Evolutionary conservation across 2,329 filamentous ascomycete species (phyloP), one percentile per base, ranked within the genome.

Genomic region (Harringtonia aguacate): DNA sequence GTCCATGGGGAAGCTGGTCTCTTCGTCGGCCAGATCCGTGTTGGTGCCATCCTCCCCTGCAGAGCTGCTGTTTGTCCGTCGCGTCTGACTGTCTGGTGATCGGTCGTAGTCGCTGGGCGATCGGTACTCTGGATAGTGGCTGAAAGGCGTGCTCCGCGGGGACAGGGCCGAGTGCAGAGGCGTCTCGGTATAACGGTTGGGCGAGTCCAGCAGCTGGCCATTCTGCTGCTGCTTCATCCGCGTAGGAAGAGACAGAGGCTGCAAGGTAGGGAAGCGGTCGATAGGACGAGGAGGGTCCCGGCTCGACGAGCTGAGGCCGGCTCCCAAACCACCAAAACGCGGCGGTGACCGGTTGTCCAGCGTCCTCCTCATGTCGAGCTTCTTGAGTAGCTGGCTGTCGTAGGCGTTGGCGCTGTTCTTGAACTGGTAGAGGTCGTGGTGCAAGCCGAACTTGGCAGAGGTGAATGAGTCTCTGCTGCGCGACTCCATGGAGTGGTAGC

Each of bases 331-430:
- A 10, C 69, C 68, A 39, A 64, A 64, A 14, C 60, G 56, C 20
- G 69, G 63, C 2, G 69, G 65, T 9, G 68, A 66, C 15, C 58
- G 57, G 43, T 64, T 69, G 45, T 72, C 68, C n/a, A 67, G 53
- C 0, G 60, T 62, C 31, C 67, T 62, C 31, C 66, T 58, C 1
- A 67, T 64, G 46, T 76, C 67, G n/a, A 79, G 61, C 58, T 73
- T 78, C 56, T 72, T 73, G 47, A 75, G 68, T 54, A 77, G 66
- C 41, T 61, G 65, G 46, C 64, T 68, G 47, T 72, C 69, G 42
- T 76, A 68, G 14, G 69, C 60, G 36, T 70, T 61, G 52, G 67
- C 64, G 41, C 64, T 62, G 4, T 66, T 63, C 39, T 62, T 62
- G 49, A 73, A 70, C 45, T 70, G 63, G 45, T 66, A 73, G 33